These are phyloP conservation scores for Kingdonia uniflora DNA, from an alignment of 164 flowering plant species.

Conservation along the genomic window DNA sequence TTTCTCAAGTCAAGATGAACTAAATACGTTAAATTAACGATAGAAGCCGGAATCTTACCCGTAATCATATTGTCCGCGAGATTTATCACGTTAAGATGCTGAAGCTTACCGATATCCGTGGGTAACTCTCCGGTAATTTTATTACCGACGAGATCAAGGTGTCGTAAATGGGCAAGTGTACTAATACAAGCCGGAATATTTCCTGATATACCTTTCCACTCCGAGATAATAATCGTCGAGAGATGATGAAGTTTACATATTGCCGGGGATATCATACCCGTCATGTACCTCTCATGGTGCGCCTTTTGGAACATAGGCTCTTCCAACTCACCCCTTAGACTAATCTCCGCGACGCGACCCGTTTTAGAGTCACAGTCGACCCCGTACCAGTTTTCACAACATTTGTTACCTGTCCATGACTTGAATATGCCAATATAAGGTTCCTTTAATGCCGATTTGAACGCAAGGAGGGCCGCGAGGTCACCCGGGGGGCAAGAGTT, in stretches of 20 bases:
- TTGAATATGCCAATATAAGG: constrained; percentile 68
- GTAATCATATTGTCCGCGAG: constrained; percentile 68
- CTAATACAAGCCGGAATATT: constrained; percentile 57
- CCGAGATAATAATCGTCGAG: constrained; percentile 49
- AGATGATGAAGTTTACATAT: constrained; percentile 59
- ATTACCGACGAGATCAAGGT: constrained; percentile 69
- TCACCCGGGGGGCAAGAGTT: constrained; percentile 56
- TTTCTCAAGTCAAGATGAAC: constrained; percentile 76
- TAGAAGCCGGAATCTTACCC: constrained; percentile 58
- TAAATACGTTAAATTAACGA: constrained; percentile 28
- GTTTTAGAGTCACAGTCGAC: constrained; percentile 61
- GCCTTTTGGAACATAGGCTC: constrained; percentile 60
- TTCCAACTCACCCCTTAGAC: constrained; percentile 81
- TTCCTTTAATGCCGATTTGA: constrained; percentile 49
- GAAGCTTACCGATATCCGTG: constrained; percentile 43
- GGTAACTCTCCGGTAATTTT: constrained; percentile 58
- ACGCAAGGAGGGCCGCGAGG: constrained; percentile 53
- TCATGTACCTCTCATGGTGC: constrained; percentile 67
- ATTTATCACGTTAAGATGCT: constrained; percentile 53
- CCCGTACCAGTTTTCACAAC: constrained; percentile 80
- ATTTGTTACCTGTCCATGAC: constrained; percentile 73
- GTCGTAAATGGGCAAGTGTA: constrained; percentile 40
- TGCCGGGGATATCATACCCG: constrained; percentile 65
- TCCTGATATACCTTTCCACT: constrained; percentile 63
- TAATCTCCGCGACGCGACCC: constrained; percentile 61